phyloP scores from a whole-genome alignment of 2,329 filamentous ascomycete genomes.

The Exophiala xenobiotica region DNA sequence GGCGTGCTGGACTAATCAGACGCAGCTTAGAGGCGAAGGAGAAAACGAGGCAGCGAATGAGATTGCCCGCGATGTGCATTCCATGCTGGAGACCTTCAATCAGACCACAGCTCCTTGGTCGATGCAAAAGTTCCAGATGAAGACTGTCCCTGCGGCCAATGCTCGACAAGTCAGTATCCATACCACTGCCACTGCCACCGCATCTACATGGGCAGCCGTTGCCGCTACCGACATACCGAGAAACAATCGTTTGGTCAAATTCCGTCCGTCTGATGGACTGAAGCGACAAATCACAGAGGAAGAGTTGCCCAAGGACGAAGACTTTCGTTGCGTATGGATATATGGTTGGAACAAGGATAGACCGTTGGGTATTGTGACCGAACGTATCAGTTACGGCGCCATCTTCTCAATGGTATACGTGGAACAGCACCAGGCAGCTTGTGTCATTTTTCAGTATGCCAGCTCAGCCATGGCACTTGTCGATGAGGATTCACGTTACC shows the following conservation, averaged over 20 bases:
- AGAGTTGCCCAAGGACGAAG: constrained; percentile 16
- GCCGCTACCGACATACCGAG: constrained; percentile 29
- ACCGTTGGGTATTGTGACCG: constrained; percentile 33
- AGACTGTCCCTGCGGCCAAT: constrained; percentile 13
- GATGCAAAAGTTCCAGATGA: constrained; percentile 31
- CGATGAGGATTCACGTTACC: constrained; percentile 34
- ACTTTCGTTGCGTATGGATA: constrained; percentile 31
- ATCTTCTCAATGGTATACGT: constrained; percentile 41
- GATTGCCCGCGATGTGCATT: constrained; percentile 37
- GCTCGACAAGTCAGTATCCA: constrained; percentile 6
- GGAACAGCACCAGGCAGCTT: constrained; percentile 33
- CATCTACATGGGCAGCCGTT: constrained; percentile 31
- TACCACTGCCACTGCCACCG: constrained; percentile 5
- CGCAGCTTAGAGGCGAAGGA: constrained; percentile 35
- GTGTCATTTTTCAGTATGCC: constrained; percentile 41
- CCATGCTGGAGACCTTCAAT: constrained; percentile 37
- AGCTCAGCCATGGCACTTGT: constrained; percentile 38
- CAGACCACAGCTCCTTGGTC: constrained; percentile 33
- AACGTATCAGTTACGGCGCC: constrained; percentile 41
- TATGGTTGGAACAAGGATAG: constrained; percentile 24
- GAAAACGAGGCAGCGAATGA: constrained; percentile 37
- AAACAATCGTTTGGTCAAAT: constrained; percentile 30
- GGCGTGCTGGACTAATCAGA: constrained; percentile 23
- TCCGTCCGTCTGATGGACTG: constrained; percentile 27
- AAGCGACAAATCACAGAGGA: constrained; percentile 25